Conservation (phyloP, 345 rosid species). For the Gossypium anomalum region DNA sequence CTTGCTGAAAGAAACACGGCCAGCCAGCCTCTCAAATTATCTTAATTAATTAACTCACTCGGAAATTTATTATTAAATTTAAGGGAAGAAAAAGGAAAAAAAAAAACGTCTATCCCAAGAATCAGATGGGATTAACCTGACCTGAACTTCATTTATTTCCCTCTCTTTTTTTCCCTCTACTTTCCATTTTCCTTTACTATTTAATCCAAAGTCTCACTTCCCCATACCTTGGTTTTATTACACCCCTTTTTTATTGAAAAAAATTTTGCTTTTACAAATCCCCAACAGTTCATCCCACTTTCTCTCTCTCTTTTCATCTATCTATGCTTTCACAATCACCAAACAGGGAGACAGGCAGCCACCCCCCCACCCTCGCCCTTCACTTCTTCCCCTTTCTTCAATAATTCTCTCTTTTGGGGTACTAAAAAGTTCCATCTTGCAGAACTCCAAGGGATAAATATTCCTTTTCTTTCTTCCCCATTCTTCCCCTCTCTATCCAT, state of each 20-base stretch:
- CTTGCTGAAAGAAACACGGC: neutral
- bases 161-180: neutral
- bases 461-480: neutral
- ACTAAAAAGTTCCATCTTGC: neutral
- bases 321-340: constrained; percentile 12
- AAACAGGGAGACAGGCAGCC: neutral
- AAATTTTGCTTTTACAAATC: neutral
- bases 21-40: constrained; percentile 1
- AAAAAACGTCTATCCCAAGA: constrained; percentile 15
- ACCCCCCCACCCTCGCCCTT: neutral
- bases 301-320: neutral
- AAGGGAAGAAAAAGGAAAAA: neutral
- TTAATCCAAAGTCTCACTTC: neutral
- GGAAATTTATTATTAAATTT: neutral
- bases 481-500: neutral
- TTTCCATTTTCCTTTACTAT: neutral
- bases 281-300: neutral
- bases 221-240: neutral
- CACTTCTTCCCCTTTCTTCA: neutral
- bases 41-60: neutral
- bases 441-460: neutral
- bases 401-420: constrained; percentile 4
- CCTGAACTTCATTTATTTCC: neutral
- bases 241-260: neutral
- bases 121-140: constrained; percentile 23